Evolutionary conservation across 2,329 filamentous ascomycete genomes (phyloP), one percentile per base, ranked within the genome.

Genomic region (Chalara sp.): DNA sequence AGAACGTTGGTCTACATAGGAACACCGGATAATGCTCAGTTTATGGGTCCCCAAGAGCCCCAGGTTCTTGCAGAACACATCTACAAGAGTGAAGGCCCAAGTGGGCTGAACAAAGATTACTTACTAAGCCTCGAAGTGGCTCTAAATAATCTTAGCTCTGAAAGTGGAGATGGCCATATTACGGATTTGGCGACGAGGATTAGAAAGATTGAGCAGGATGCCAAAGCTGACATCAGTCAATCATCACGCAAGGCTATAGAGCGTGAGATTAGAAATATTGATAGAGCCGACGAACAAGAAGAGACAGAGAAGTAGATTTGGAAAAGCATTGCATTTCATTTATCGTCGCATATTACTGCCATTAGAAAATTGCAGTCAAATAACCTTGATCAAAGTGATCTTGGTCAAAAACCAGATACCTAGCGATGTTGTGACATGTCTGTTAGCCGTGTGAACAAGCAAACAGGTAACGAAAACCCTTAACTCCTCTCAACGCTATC

Each of bases 1-100:
- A 68, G 65, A 49, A 76, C 78, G 53, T 79, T 96, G 56, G 89
- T 95, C 1, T 99, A 99, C 68, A 97, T 99, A 63, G 93, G 93
- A 28, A 87, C 95, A 2, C 93, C 93, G 0, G 82, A 86, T 44
- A 99, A 99, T 64, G 86, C 89, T 50, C 93, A 97, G 68, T 99
- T 99, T 64, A 76, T 91, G 37, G 89, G 89, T 0, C 83, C 85
- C 0, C 90, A 95, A 65, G 84, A 93, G 49, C 86, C 87, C 1
- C 80, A 89, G 62, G 67, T 72, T 41, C 77, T 97, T 47, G 91
- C 92, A 29, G 78, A 82, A 68, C 88, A 92, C 68, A 97, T 99
- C 61, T 78, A 83, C 60, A 72, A 72, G 45, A 89, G 88, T 61
- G 69, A 74, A 40, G 93, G 93, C 0, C 88, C 91, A 29, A 96